Percentiles rank a stretch among this genome's conserved stretches.
Evolutionary conservation across 2,329 filamentous ascomycete genomes (phyloP).

Genomic region (Diaporthe capsici): DNA sequence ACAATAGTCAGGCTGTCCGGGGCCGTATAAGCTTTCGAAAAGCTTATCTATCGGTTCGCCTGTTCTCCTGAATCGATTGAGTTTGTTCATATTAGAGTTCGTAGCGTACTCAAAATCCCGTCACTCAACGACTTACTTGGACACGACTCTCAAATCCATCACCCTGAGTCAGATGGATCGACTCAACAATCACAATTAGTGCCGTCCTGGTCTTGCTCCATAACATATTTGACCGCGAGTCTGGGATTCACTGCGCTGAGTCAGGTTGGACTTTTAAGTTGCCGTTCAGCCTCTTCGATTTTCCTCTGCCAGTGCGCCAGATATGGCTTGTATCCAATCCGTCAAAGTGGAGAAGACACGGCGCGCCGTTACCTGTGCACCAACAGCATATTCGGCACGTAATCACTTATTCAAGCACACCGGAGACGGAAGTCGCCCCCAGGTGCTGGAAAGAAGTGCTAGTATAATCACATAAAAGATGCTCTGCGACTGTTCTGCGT

Average conservation of each 20-base stretch:
- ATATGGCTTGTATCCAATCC: too few species aligned
- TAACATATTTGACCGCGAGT: neutral
- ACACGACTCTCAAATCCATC: neutral
- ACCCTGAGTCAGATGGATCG: neutral
- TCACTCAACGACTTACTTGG: neutral
- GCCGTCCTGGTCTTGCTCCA: neutral
- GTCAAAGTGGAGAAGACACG: neutral
- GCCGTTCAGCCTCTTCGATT: neutral
- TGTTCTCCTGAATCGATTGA: slow-evolving; percentile 14
- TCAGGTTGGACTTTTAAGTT: neutral
- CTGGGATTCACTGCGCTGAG: neutral
- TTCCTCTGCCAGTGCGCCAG: neutral
- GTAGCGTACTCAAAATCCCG: neutral
- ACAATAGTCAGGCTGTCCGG: neutral
- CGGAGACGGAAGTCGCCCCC: too few species aligned
- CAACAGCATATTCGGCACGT: too few species aligned
- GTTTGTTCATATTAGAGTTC: neutral
- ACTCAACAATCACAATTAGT: neutral
- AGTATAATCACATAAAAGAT: neutral
- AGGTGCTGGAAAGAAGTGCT: neutral
- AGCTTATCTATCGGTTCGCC: slow-evolving; percentile 10
- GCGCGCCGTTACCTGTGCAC: neutral
- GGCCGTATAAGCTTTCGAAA: neutral
- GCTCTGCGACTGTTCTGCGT: fast-evolving
- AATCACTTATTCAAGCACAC: neutral